Conservation (phyloP, 371 early-diverging fungal species). For the Mortierella sp. region DNA sequence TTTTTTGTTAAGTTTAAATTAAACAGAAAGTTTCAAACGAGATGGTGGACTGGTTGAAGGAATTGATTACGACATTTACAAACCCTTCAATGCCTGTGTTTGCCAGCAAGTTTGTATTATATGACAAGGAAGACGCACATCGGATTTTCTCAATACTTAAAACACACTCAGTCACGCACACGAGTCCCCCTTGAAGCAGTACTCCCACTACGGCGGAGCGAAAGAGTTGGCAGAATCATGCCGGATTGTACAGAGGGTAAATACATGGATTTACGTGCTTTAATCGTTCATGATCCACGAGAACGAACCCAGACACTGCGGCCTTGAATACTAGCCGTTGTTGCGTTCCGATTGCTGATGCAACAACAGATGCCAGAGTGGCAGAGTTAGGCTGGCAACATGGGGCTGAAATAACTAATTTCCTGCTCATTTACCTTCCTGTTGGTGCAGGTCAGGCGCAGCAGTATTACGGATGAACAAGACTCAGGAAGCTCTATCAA, state of each 20-base stretch:
- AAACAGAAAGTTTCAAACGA: background rate
- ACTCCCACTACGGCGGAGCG: constrained; percentile 18
- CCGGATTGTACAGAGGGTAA: constrained; percentile 27
- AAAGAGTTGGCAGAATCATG: constrained; percentile 30
- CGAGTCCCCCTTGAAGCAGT: constrained; percentile 14
- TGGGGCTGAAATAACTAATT: constrained; percentile 17
- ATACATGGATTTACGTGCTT: constrained; percentile 30
- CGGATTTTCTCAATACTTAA: background rate
- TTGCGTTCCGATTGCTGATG: constrained; percentile 33
- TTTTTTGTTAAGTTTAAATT: background rate
- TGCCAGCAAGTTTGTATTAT: background rate
- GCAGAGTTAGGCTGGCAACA: constrained; percentile 23
- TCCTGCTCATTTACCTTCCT: constrained; percentile 23
- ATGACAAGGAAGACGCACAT: background rate
- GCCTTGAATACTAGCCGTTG: constrained; percentile 26
- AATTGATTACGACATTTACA: background rate
- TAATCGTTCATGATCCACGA: constrained; percentile 32
- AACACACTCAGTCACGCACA: background rate
- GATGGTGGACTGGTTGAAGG: background rate
- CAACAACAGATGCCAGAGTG: constrained; percentile 32
- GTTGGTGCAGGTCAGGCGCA: constrained; percentile 7
- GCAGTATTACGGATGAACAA: background rate
- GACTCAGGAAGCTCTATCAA: no score
- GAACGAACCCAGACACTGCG: constrained; percentile 26
- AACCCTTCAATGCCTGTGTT: background rate